Evolutionary conservation across 805 yeast genomes (phyloP).

Genomic region (Yamadazyma philogaea): DNA sequence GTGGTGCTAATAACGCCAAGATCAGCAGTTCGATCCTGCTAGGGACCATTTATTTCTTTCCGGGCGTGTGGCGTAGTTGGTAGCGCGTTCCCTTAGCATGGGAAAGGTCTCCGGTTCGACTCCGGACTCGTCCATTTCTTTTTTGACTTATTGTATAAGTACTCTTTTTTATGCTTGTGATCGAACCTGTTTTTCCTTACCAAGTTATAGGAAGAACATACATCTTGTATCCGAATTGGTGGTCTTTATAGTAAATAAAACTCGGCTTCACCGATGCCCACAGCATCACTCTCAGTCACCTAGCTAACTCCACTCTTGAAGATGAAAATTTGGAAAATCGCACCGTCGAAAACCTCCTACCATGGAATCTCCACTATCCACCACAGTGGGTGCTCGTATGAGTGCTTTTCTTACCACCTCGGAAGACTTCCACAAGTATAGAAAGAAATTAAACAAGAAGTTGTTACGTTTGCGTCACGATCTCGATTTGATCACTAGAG

Average conservation of each 20-base stretch:
- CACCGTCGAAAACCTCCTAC: constrained; percentile 2
- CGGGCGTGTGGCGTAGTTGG: constrained; percentile 52
- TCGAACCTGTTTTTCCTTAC: too few species aligned
- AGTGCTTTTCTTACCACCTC: constrained; percentile 62
- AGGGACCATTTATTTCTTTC: constrained; percentile 54
- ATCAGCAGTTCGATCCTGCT: constrained; percentile 89
- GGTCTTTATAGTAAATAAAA: too few species aligned
- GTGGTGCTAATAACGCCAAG: constrained; percentile 56
- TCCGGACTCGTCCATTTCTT: constrained; percentile 39
- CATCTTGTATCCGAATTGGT: too few species aligned
- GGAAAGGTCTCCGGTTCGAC: constrained; percentile 49
- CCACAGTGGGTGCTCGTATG: constrained; percentile 55
- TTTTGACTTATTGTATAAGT: too few species aligned
- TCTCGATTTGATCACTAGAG: constrained; percentile 58
- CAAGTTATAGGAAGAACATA: too few species aligned
- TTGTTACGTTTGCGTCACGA: constrained; percentile 64
- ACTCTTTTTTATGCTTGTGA: too few species aligned
- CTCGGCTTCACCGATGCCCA: too few species aligned
- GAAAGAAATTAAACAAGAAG: constrained; percentile 57
- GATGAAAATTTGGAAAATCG: constrained; percentile 1
- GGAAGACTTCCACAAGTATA: constrained; percentile 66
- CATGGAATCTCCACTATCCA: constrained; percentile 42
- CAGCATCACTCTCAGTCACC: too few species aligned
- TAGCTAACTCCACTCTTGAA: not conserved
- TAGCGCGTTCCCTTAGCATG: constrained; percentile 51